A percentile compares a stretch with the other conserved stretches of the same genome.
Conservation (phyloP, 1,284 basidiomycete genomes). For the Tranzscheliella williamsii region DNA sequence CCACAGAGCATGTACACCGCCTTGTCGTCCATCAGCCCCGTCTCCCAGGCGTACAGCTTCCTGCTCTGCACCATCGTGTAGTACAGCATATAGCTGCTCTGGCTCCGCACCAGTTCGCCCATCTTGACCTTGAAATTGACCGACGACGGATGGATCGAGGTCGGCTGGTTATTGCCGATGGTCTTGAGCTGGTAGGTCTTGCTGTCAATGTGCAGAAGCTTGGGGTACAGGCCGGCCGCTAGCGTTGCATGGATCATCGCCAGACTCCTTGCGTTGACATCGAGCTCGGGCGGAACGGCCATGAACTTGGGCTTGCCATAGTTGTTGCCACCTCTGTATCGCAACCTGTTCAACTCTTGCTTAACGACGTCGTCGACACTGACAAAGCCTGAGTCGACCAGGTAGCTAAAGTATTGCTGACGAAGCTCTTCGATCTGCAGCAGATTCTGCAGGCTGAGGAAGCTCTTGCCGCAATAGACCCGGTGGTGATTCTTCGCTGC, state of each 20-base stretch:
- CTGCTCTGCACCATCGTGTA: constrained; percentile 75
- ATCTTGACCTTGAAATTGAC: constrained; percentile 47
- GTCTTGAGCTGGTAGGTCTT: constrained; percentile 71
- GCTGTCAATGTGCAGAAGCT: constrained; percentile 76
- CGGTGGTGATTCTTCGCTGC: constrained; percentile 67
- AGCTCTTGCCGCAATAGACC: constrained; percentile 78
- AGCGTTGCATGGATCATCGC: constrained; percentile 79
- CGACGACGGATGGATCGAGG: constrained; percentile 81
- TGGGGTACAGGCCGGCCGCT: constrained; percentile 87
- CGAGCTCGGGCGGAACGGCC: constrained; percentile 69
- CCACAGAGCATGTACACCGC: constrained; percentile 85
- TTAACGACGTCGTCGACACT: constrained; percentile 71
- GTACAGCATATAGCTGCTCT: constrained; percentile 41
- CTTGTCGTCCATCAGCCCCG: constrained; percentile 82
- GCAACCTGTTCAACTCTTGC: constrained; percentile 72
- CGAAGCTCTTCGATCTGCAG: constrained; percentile 96
- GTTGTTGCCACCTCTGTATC: constrained; percentile 60
- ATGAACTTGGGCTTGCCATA: constrained; percentile 73
- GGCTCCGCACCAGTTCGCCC: constrained; percentile 21
- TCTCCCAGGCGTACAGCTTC: constrained; percentile 93
- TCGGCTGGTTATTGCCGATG: constrained; percentile 81
- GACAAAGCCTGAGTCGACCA: constrained; percentile 87
- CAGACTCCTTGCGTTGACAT: constrained; percentile 70
- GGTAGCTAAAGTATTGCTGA: constrained; percentile 79
- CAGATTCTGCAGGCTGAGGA: constrained; percentile 84